phyloP scores from a whole-genome alignment of 495 filamentous ascomycete species.

The Mycothermus thermophilus region DNA sequence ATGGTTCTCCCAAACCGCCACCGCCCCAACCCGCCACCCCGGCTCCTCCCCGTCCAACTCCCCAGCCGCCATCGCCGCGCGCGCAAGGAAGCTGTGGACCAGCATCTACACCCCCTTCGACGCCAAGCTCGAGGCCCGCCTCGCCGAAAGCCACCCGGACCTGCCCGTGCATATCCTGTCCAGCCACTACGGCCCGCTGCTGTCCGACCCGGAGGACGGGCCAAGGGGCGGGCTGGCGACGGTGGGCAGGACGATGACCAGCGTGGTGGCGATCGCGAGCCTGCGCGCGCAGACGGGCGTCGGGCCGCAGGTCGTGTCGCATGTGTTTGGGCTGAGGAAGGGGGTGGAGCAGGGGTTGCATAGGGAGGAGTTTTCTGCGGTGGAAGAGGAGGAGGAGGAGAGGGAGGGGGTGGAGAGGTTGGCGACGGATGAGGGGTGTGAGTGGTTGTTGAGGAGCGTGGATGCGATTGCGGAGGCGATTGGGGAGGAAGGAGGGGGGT shows the following conservation, averaged over 20 bases:
- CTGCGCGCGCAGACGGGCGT: constrained; percentile 63
- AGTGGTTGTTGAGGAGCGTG: constrained; percentile 56
- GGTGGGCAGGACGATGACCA: constrained; percentile 50
- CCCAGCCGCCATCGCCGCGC: constrained; percentile 30
- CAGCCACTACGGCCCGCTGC: constrained; percentile 53
- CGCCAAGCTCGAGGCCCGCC: constrained; percentile 48
- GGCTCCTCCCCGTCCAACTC: constrained; percentile 40
- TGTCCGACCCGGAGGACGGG: constrained; percentile 47
- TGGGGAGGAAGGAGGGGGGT: constrained; percentile 41
- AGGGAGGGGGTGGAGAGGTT: constrained; percentile 27
- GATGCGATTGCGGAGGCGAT: constrained; percentile 55
- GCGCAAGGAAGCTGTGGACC: constrained; percentile 53
- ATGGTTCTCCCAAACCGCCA: constrained; percentile 29
- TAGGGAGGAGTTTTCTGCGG: constrained; percentile 27
- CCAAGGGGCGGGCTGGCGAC: constrained; percentile 20
- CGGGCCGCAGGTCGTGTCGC: constrained; percentile 61
- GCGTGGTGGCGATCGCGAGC: constrained; percentile 54
- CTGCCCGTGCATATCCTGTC: constrained; percentile 63
- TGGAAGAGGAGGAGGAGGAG: constrained; percentile 9
- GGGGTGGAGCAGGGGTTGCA: constrained; percentile 52
- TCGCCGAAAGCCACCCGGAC: constrained; percentile 59
- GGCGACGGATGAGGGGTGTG: constrained; percentile 56
- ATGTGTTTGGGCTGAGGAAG: constrained; percentile 63
- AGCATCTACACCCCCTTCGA: constrained; percentile 61
- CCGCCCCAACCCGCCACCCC: constrained; percentile 34